A percentile compares a stretch with the other conserved stretches of the same genome.
phyloP scores from a whole-genome alignment of 2,329 filamentous ascomycete genomes.

The Hypoxylon sp. region DNA sequence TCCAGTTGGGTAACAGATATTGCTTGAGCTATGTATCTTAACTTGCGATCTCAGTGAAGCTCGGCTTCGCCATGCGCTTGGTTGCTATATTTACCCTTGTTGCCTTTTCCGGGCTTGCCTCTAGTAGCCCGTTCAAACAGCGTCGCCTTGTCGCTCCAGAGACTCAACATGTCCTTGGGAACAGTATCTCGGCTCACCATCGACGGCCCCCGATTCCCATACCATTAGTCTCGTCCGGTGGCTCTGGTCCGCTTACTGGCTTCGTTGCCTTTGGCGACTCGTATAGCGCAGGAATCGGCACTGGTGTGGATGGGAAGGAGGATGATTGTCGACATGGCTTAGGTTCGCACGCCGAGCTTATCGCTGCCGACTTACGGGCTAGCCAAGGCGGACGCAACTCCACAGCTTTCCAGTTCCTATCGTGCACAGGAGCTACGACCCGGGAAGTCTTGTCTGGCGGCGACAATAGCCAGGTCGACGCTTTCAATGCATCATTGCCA shows the following conservation, averaged over 20 bases:
- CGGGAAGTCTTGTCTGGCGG: constrained; percentile 57
- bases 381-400: constrained; percentile 47
- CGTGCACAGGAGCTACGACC: constrained; percentile 63
- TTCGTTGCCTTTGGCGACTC: constrained; percentile 64
- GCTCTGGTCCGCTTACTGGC: constrained; percentile 43
- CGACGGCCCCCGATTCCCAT: constrained; percentile 15
- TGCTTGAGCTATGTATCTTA: constrained; percentile 24
- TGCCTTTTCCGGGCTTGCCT: constrained; percentile 12
- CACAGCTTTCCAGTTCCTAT: constrained; percentile 61
- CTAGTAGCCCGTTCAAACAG: constrained; percentile 18
- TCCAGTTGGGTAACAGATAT: constrained; percentile 12
- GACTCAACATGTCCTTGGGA: constrained; percentile 40
- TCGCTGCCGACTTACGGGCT: constrained; percentile 57
- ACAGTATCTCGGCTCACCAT: constrained; percentile 2
- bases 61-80: constrained; percentile 43
- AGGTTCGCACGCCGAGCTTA: constrained; percentile 60
- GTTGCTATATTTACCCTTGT: constrained; percentile 21
- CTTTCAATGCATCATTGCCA: constrained; percentile 57
- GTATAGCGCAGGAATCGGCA: constrained; percentile 65
- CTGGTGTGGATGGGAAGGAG: constrained; percentile 58
- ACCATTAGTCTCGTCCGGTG: constrained; percentile 4
- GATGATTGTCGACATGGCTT: constrained; percentile 60
- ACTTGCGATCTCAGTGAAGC: constrained; percentile 17
- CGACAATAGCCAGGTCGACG: constrained; percentile 60
- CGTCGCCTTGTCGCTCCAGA: constrained; percentile 25